Evolutionary conservation across 1,139 yeast genomes (phyloP).

Genomic region (Taphrina populina): DNA sequence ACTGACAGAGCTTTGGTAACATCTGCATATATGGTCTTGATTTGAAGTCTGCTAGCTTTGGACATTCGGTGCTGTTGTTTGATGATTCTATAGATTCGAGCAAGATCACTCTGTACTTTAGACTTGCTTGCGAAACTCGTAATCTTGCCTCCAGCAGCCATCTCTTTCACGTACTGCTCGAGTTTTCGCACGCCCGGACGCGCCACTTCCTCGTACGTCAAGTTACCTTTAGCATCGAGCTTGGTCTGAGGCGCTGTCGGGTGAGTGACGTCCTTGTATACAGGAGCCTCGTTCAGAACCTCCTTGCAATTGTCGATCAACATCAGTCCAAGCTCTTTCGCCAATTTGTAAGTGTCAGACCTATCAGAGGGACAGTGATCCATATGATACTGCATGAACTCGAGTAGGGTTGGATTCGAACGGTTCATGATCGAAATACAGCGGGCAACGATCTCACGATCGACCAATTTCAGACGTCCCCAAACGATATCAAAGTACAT

Average conservation of each 20-base stretch:
- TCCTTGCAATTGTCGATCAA: conserved; percentile 93
- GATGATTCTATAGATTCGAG: conserved; percentile 79
- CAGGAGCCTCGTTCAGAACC: conserved; percentile 77
- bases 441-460: conserved; percentile 92
- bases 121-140: conserved; percentile 68
- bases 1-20: conserved; percentile 65
- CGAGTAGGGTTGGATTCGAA: conserved; percentile 87
- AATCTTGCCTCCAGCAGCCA: conserved; percentile 92
- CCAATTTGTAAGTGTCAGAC: conserved; percentile 86
- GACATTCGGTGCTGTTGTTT: conserved; percentile 52
- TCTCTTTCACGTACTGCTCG: conserved; percentile 91
- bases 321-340: conserved; percentile 85
- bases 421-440: conserved; percentile 98
- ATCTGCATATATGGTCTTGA: conserved; percentile 76
- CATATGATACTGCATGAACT: conserved; percentile 95
- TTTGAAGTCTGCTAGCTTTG: conserved; percentile 65
- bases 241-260: conserved; percentile 95
- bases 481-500: conserved; percentile 95
- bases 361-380: conserved; percentile 86
- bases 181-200: conserved; percentile 90
- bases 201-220: conserved; percentile 77
- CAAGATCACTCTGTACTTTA: conserved; percentile 66
- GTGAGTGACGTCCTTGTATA: conserved; percentile 86
- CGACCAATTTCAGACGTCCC: conserved; percentile 84
- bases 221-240: conserved; percentile 83